Percentiles rank a stretch among this genome's conserved stretches.
Evolutionary conservation across 1,139 yeast species (phyloP).

Genomic region (Candida mesenterica): DNA sequence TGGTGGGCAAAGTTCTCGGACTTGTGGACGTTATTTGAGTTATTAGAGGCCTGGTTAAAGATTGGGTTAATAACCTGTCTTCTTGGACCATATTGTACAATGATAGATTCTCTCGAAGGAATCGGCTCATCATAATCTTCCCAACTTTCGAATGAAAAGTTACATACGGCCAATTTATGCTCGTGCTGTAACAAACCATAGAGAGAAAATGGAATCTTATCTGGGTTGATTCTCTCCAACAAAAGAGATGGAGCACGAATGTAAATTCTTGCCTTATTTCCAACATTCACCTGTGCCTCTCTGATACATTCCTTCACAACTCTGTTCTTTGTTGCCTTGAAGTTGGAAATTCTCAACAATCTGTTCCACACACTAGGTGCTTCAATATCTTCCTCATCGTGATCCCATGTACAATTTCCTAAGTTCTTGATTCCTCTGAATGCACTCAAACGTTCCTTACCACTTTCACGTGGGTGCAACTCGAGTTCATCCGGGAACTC

Average conservation of each 20-base stretch:
- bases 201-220: constrained; percentile 52
- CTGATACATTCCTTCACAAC: constrained; percentile 59
- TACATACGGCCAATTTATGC: constrained; percentile 78
- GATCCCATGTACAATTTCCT: constrained; percentile 82
- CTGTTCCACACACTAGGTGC: constrained; percentile 80
- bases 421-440: constrained; percentile 88
- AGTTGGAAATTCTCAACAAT: constrained; percentile 72
- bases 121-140: constrained; percentile 85
- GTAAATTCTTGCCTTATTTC: constrained; percentile 59
- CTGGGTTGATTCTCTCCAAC: constrained; percentile 41
- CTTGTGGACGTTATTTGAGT: constrained; percentile 83
- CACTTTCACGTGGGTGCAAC: constrained; percentile 71
- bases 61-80: constrained; percentile 82
- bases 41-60: constrained; percentile 76
- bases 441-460: constrained; percentile 66
- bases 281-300: constrained; percentile 63
- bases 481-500: constrained; percentile 97
- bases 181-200: constrained; percentile 83
- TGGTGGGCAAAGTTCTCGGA: constrained; percentile 81
- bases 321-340: constrained; percentile 72
- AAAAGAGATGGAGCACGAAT: constrained; percentile 60
- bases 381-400: constrained; percentile 73
- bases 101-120: constrained; percentile 71
- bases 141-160: constrained; percentile 82
- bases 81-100: constrained; percentile 93